Conservation (phyloP, 805 yeast species). For the Myxozyma neotropica region DNA sequence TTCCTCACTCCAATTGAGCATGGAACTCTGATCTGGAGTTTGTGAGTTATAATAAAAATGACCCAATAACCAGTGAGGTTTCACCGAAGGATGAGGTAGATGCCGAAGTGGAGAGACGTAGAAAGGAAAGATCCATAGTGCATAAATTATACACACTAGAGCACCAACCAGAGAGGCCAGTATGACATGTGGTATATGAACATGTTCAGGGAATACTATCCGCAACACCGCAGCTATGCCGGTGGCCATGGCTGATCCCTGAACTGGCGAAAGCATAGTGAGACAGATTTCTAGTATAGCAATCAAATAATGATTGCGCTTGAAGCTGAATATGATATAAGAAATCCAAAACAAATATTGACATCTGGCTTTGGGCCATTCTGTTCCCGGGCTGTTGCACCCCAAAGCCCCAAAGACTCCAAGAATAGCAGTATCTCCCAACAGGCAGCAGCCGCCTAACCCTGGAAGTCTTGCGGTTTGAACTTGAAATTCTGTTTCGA, state of each 20-base stretch:
- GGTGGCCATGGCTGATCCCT: background rate
- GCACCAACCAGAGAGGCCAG: background rate
- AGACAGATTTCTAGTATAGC: too few relatives aligned
- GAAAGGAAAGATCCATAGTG: slow-evolving; percentile 12
- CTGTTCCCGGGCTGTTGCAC: too few relatives aligned
- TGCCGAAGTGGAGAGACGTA: slow-evolving; percentile 21
- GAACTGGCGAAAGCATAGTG: background rate
- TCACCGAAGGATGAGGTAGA: slow-evolving; percentile 8
- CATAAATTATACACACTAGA: too few relatives aligned
- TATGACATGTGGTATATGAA: background rate
- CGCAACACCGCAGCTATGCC: background rate
- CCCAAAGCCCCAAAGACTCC: too few relatives aligned
- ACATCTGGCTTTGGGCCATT: too few relatives aligned
- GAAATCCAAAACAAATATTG: too few relatives aligned
- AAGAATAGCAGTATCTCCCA: too few relatives aligned
- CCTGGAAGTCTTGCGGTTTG: too few relatives aligned
- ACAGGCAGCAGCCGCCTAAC: too few relatives aligned
- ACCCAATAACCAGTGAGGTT: slow-evolving; percentile 22
- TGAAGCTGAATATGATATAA: too few relatives aligned
- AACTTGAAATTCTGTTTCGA: too few relatives aligned
- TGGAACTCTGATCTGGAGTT: background rate
- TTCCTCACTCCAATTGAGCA: slow-evolving; percentile 15
- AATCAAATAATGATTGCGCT: too few relatives aligned
- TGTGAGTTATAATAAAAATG: background rate
- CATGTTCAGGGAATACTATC: background rate